Evolutionary conservation across 1,284 basidiomycete genomes (phyloP).

Genomic region (Pseudozyma sp.): DNA sequence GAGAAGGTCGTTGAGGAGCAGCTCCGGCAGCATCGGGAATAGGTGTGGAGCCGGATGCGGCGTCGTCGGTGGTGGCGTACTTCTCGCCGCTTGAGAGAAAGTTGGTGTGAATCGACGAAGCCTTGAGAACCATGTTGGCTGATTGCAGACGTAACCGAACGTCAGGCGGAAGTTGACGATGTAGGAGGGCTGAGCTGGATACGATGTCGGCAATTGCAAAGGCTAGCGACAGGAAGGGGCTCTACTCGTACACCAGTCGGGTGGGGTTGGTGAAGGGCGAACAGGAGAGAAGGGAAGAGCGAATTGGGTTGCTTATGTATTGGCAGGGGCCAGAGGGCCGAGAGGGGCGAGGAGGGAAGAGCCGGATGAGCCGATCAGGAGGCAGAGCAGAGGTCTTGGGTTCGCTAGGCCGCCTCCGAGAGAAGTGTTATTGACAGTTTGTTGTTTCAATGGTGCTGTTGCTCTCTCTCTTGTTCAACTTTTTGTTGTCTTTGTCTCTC

Average conservation of each 20-base stretch:
- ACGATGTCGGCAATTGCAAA: neutral
- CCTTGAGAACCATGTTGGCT: conserved; percentile 56
- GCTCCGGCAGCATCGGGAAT: no score
- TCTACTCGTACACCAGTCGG: conserved; percentile 1
- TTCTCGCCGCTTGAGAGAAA: conserved; percentile 52
- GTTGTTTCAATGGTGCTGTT: neutral
- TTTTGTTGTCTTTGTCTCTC: neutral
- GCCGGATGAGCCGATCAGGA: conserved; percentile 19
- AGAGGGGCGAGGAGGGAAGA: neutral
- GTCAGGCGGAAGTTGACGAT: neutral
- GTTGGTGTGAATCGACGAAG: conserved; percentile 58
- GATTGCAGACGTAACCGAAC: neutral
- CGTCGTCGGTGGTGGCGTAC: conserved; percentile 41
- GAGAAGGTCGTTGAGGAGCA: conserved; percentile 10
- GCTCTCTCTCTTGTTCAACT: neutral
- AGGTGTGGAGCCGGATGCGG: neutral
- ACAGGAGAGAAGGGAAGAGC: neutral
- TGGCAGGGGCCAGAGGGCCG: neutral
- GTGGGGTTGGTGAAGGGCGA: neutral
- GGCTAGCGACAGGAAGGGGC: neutral
- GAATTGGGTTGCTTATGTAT: conserved; percentile 21
- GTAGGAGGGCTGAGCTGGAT: neutral
- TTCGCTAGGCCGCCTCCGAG: no score
- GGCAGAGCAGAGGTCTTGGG: neutral
- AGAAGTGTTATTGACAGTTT: neutral